Percentiles rank a stretch among this genome's conserved stretches.
Conservation (phyloP, 2,329 filamentous ascomycete genomes). For the Emmonsiellopsis sp. region DNA sequence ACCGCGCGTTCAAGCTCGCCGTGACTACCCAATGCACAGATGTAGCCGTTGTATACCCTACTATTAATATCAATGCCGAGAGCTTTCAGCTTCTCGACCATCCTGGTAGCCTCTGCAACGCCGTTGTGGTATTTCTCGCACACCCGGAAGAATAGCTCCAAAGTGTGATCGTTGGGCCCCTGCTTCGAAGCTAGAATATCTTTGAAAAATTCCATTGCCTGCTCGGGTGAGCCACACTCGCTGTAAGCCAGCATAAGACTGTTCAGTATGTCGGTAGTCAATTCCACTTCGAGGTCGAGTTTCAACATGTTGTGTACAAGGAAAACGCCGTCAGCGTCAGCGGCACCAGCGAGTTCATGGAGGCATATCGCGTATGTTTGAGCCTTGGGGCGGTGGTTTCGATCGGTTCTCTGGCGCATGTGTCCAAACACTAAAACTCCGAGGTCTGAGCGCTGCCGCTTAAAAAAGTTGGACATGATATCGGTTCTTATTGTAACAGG, state of each 20-base stretch:
- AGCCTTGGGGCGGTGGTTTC: slow-evolving; percentile 53
- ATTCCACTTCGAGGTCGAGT: slow-evolving; percentile 72
- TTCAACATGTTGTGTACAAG: slow-evolving; percentile 90
- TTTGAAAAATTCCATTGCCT: slow-evolving; percentile 70
- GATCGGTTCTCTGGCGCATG: slow-evolving; percentile 70
- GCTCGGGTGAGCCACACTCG: slow-evolving; percentile 54
- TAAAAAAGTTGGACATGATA: slow-evolving; percentile 77
- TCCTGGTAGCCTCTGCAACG: slow-evolving; percentile 41
- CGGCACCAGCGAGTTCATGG: slow-evolving; percentile 57
- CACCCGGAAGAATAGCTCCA: slow-evolving; percentile 70
- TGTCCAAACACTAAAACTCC: slow-evolving; percentile 80
- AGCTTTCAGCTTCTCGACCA: slow-evolving; percentile 45
- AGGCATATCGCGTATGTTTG: slow-evolving; percentile 73
- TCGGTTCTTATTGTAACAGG: slow-evolving; percentile 54
- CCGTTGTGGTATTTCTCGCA: slow-evolving; percentile 52
- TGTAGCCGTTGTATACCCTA: slow-evolving; percentile 65
- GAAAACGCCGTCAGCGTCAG: slow-evolving; percentile 56
- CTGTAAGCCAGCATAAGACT: slow-evolving; percentile 80
- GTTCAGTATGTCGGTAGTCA: slow-evolving; percentile 68
- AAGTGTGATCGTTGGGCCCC: slow-evolving; percentile 71
- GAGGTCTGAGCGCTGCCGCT: slow-evolving; percentile 69
- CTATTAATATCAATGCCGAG: slow-evolving; percentile 73
- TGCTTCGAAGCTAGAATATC: slow-evolving; percentile 76
- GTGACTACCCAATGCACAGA: slow-evolving; percentile 65
- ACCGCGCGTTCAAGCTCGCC: slow-evolving; percentile 60